Conservation (phyloP, 1,139 yeast species). For the Scheffersomyces illinoinensis region DNA sequence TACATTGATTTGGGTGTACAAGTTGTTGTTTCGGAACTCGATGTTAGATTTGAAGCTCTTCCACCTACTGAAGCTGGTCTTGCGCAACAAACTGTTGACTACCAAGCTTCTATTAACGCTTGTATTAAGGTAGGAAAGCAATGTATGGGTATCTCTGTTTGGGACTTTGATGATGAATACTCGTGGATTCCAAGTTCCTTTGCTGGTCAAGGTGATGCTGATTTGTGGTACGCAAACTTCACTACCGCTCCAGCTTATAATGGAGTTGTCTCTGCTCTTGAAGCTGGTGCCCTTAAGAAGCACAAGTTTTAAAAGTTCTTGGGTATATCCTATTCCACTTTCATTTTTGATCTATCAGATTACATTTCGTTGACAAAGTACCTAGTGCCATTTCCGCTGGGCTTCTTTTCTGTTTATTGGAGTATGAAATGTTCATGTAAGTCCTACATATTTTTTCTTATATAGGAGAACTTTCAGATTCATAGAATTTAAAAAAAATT, state of each 20-base stretch:
- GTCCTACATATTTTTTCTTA: background rate
- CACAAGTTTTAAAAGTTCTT: background rate
- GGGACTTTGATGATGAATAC: background rate
- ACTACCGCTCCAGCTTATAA: background rate
- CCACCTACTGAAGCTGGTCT: background rate
- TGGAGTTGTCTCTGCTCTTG: background rate
- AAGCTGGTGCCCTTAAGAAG: background rate
- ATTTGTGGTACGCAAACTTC: background rate
- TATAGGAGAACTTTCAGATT: background rate
- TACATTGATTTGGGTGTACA: background rate
- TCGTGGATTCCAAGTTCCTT: background rate
- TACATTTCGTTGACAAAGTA: background rate
- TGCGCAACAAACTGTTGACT: background rate
- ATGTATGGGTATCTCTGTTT: background rate
- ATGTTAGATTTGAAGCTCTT: background rate
- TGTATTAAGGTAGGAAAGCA: background rate
- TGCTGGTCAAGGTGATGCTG: background rate
- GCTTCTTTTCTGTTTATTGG: background rate
- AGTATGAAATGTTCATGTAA: background rate
- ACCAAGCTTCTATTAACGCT: background rate
- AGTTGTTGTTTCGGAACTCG: background rate
- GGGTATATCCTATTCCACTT: background rate
- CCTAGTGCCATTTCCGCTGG: background rate
- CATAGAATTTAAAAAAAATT: background rate
- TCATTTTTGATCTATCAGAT: background rate